A percentile compares a stretch with the other conserved stretches of the same genome.
Conservation (phyloP, 495 filamentous ascomycete genomes). For the Hypoxylon rickii region DNA sequence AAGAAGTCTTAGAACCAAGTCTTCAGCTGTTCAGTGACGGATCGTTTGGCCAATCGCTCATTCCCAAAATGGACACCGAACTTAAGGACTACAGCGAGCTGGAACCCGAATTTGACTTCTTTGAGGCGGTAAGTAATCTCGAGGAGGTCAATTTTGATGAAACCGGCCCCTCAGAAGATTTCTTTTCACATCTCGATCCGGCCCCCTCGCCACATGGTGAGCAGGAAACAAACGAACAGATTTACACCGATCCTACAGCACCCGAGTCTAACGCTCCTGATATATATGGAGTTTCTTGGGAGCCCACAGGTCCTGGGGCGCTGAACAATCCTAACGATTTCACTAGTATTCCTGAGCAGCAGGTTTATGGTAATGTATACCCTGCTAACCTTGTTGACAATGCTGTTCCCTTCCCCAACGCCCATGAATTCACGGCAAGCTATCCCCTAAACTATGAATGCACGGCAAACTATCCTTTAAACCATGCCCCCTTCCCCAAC, state of each 20-base stretch:
- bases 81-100: background rate
- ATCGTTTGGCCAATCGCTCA: background rate
- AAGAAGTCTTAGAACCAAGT: background rate
- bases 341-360: background rate
- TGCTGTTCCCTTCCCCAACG: too few species aligned
- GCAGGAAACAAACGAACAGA: background rate
- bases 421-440: too few species aligned
- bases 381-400: background rate
- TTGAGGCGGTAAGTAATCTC: background rate
- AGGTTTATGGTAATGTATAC: background rate
- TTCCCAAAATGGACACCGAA: background rate
- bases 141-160: constrained; percentile 4
- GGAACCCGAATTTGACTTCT: constrained; percentile 1
- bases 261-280: background rate
- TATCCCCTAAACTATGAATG: too few species aligned
- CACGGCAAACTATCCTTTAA: too few species aligned
- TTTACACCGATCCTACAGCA: background rate
- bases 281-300: background rate
- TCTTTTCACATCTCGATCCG: background rate
- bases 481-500: too few species aligned
- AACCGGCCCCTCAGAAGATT: background rate
- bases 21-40: constrained; percentile 15
- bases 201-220: background rate
- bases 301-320: constrained; percentile 3
- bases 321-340: constrained; percentile 1